phyloP scores from a whole-genome alignment of 305 asterid species.

The Ajuga reptans region DNA sequence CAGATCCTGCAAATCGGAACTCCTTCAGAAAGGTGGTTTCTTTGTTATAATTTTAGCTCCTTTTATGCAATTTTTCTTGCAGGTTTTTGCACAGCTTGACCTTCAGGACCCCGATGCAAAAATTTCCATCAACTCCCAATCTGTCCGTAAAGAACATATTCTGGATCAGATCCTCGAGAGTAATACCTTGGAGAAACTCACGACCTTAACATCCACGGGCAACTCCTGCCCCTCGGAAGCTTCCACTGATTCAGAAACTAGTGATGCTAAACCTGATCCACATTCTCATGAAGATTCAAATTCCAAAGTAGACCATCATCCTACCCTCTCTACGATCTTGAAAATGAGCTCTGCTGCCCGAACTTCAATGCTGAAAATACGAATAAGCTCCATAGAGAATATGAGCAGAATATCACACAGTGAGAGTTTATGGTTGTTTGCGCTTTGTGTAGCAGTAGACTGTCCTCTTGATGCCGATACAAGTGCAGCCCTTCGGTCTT shows the following conservation, averaged over 20 bases:
- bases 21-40: too few species aligned
- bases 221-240: slow-evolving; percentile 26
- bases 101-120: slow-evolving; percentile 27
- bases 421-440: slow-evolving; percentile 68
- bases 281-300: slow-evolving; percentile 16
- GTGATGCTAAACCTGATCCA: slow-evolving; percentile 20
- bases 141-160: slow-evolving; percentile 20
- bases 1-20: too few species aligned
- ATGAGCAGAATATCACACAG: slow-evolving; percentile 30
- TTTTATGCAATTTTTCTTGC: slow-evolving; percentile 9
- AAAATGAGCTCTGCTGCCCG: slow-evolving; percentile 66
- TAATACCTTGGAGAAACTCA: slow-evolving; percentile 27
- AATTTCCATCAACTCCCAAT: slow-evolving; percentile 19
- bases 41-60: too few species aligned
- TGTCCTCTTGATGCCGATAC: slow-evolving; percentile 67
- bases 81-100: slow-evolving; percentile 47
- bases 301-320: slow-evolving; percentile 28
- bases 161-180: slow-evolving; percentile 33
- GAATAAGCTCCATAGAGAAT: slow-evolving; percentile 40
- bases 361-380: slow-evolving; percentile 52
- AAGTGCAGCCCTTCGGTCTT: slow-evolving; percentile 64
- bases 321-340: slow-evolving; percentile 48
- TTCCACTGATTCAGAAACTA: slow-evolving; percentile 16
- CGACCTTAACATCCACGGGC: slow-evolving; percentile 23
- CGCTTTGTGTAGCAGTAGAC: slow-evolving; percentile 70